A percentile compares a stretch with the other conserved stretches of the same genome.
These are phyloP conservation scores for Psilocybe azurescens DNA, from an alignment of 768 basidiomycete species.

Conservation along the genomic window DNA sequence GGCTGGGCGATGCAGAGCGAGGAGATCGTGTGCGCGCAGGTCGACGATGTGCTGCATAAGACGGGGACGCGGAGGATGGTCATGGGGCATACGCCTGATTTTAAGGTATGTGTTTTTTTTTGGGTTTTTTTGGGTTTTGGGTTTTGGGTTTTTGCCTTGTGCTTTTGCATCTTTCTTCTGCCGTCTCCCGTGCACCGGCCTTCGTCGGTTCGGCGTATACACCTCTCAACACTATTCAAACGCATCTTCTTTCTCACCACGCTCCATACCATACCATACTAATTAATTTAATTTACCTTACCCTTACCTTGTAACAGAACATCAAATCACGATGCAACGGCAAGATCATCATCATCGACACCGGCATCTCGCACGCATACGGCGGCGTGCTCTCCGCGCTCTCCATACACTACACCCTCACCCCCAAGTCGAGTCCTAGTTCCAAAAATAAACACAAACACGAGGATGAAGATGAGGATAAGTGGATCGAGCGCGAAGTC, in stretches of 20 bases:
- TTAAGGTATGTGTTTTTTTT: constrained; percentile 50
- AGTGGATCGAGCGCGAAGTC: constrained; percentile 68
- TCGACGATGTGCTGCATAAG: constrained; percentile 70
- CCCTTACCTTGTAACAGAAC: constrained; percentile 42
- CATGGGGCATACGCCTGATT: constrained; percentile 97
- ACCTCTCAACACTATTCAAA: neutral
- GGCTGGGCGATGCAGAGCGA: constrained; percentile 87
- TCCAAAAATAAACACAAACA: constrained; percentile 45
- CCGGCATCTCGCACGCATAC: constrained; percentile 96
- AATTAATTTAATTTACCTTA: too few species aligned
- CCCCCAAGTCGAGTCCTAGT: neutral
- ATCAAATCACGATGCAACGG: constrained; percentile 88
- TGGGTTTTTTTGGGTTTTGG: too few species aligned
- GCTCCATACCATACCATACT: neutral
- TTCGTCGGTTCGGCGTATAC: neutral
- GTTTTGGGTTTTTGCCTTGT: neutral
- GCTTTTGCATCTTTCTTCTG: too few species aligned
- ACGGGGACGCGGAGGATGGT: constrained; percentile 89
- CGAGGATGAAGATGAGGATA: constrained; percentile 39
- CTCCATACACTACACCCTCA: constrained; percentile 82
- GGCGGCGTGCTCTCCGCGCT: constrained; percentile 92
- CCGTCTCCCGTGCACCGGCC: too few species aligned
- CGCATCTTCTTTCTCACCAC: too few species aligned
- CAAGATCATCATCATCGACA: constrained; percentile 97
- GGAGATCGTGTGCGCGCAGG: constrained; percentile 68